A percentile compares a stretch with the other conserved stretches of the same genome.
phyloP scores from a whole-genome alignment of 306 rosid species.

The Hippophae tibetana region DNA sequence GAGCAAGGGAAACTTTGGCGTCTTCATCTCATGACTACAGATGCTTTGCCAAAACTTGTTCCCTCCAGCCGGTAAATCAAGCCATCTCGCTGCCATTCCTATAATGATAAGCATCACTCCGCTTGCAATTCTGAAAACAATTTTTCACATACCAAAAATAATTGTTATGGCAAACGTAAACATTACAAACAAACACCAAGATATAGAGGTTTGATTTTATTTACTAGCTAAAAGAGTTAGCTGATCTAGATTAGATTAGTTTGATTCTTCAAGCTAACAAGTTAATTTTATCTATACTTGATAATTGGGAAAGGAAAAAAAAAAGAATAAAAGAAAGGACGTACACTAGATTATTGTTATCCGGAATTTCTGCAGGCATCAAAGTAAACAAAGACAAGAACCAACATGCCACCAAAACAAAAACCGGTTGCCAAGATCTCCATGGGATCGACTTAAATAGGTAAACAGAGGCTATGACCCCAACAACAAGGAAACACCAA shows the following conservation, averaged over 20 bases:
- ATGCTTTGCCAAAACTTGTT: slow-evolving; percentile 60
- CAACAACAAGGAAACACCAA: slow-evolving; percentile 58
- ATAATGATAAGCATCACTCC: slow-evolving; percentile 62
- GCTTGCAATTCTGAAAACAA: slow-evolving; percentile 58
- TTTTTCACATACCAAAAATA: slow-evolving; percentile 1
- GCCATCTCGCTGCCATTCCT: slow-evolving; percentile 64
- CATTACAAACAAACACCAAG: neutral
- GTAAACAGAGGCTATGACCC: slow-evolving; percentile 43
- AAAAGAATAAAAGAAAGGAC: slow-evolving; percentile 22
- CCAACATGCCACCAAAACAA: slow-evolving; percentile 63
- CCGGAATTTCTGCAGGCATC: slow-evolving; percentile 97
- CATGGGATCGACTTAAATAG: slow-evolving; percentile 54
- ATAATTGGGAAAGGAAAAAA: neutral
- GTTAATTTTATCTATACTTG: too few species aligned
- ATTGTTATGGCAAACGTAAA: slow-evolving; percentile 1
- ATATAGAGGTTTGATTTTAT: neutral
- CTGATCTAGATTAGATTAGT: too few species aligned
- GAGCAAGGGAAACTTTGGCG: slow-evolving; percentile 42
- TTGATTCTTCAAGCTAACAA: too few species aligned
- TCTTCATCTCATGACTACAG: slow-evolving; percentile 39
- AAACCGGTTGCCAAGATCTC: slow-evolving; percentile 67
- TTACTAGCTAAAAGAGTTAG: neutral
- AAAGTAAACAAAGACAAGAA: slow-evolving; percentile 68
- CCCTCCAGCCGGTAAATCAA: slow-evolving; percentile 46
- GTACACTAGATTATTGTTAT: slow-evolving; percentile 73